A percentile compares a stretch with the other conserved stretches of the same genome.
These are phyloP conservation scores for Aspergillus sp. DNA, from an alignment of 2,329 filamentous ascomycete genomes.

Conservation along the genomic window DNA sequence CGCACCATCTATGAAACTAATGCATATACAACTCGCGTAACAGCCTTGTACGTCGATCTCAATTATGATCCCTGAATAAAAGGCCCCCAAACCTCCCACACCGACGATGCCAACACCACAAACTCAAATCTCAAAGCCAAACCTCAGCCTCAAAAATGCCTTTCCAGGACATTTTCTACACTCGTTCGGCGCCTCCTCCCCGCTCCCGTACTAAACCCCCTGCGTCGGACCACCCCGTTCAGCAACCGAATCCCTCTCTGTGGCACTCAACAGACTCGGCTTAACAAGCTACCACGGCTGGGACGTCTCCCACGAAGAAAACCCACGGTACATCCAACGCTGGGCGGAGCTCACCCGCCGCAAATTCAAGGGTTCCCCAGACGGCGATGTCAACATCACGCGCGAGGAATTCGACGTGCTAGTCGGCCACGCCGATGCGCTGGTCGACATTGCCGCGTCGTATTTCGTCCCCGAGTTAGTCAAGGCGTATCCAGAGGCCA, in stretches of 20 bases:
- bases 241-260: conserved; percentile 18
- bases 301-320: conserved; percentile 8
- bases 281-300: conserved; percentile 17
- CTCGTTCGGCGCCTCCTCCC: conserved; percentile 1
- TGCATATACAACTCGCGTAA: too few species aligned
- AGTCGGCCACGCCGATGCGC: conserved; percentile 21
- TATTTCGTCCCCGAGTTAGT: conserved; percentile 30
- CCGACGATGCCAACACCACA: too few species aligned
- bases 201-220: conserved; percentile 9
- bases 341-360: conserved; percentile 4
- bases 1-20: too few species aligned
- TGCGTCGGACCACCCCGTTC: conserved; percentile 19
- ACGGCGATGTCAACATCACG: conserved; percentile 8
- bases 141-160: too few species aligned
- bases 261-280: conserved; percentile 18
- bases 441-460: conserved; percentile 25
- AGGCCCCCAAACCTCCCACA: too few species aligned
- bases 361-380: conserved; percentile 8
- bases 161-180: conserved; percentile 2
- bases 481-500: conserved; percentile 25
- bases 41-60: too few species aligned
- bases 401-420: conserved; percentile 22
- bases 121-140: too few species aligned
- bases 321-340: conserved; percentile 5
- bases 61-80: too few species aligned